These are phyloP conservation scores for Solanum bulbocastanum DNA, from an alignment of 257 asterid species.

Conservation along the genomic window DNA sequence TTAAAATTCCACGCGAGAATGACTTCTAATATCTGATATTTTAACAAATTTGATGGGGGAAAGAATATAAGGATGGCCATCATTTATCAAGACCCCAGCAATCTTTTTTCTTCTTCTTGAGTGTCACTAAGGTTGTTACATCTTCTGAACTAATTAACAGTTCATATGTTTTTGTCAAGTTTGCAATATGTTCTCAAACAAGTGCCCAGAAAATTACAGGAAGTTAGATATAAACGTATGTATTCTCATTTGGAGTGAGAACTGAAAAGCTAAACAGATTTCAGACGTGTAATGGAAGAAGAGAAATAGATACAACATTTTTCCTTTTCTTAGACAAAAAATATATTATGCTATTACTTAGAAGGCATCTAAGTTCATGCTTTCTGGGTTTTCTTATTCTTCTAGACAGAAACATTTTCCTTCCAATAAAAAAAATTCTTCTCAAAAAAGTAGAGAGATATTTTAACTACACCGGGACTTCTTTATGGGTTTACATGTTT, in stretches of 20 bases:
- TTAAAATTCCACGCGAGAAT: background rate
- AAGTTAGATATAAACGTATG: background rate
- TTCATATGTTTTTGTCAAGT: background rate
- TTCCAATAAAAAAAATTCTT: background rate
- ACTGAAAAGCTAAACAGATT: background rate
- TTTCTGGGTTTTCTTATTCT: background rate
- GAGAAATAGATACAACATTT: background rate
- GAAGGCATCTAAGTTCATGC: background rate
- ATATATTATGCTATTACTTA: background rate
- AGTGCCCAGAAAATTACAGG: background rate
- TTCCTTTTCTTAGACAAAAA: background rate
- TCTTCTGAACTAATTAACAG: background rate
- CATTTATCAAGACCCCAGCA: background rate
- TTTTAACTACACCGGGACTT: background rate
- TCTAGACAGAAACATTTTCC: background rate
- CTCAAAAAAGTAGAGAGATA: background rate
- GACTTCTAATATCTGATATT: background rate
- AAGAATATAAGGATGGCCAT: background rate
- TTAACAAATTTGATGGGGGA: background rate
- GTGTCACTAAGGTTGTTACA: background rate
- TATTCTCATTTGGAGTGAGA: background rate
- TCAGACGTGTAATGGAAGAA: background rate
- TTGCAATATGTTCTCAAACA: background rate
- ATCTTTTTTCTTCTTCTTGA: background rate
- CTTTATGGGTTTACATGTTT: background rate